Evolutionary conservation across 108 stramenopile genomes (phyloP).

Genomic region (Skeletonema marinoi): DNA sequence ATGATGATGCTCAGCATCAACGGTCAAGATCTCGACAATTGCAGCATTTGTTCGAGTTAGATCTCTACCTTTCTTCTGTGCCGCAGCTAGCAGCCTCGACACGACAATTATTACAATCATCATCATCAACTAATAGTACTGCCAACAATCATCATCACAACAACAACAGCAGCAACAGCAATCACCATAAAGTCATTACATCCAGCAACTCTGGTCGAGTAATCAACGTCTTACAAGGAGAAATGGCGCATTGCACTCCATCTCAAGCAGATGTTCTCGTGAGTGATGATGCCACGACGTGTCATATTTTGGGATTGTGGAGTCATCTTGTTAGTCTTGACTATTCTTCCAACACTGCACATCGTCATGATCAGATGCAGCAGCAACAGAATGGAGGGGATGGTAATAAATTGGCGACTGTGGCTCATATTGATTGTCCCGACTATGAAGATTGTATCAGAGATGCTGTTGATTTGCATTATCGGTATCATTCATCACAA

Average conservation of each 20-base stretch:
- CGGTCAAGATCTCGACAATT: background rate
- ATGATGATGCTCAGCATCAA: background rate
- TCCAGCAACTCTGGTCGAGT: conserved; percentile 36
- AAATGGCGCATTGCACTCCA: conserved; percentile 48
- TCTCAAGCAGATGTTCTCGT: conserved; percentile 48
- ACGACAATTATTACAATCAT: conserved; percentile 1
- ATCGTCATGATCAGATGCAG: no score
- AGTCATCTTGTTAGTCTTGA: conserved; percentile 26
- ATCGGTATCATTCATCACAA: conserved; percentile 46
- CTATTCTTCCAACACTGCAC: no score
- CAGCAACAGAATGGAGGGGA: no score
- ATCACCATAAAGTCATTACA: conserved; percentile 3
- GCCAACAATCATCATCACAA: background rate
- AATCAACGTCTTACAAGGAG: conserved; percentile 50
- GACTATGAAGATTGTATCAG: conserved; percentile 64
- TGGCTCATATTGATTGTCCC: conserved; percentile 75
- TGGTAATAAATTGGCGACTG: conserved; percentile 34
- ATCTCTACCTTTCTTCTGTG: conserved; percentile 21
- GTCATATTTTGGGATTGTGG: conserved; percentile 83
- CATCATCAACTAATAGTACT: background rate
- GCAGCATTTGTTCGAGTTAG: conserved; percentile 15
- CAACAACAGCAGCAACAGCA: background rate
- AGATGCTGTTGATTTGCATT: conserved; percentile 64
- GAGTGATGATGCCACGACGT: conserved; percentile 82
- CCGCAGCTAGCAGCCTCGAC: conserved; percentile 21